Evolutionary conservation across 1,284 basidiomycete genomes (phyloP), one percentile per base, ranked within the genome.

Genomic region (Tilletia caries): DNA sequence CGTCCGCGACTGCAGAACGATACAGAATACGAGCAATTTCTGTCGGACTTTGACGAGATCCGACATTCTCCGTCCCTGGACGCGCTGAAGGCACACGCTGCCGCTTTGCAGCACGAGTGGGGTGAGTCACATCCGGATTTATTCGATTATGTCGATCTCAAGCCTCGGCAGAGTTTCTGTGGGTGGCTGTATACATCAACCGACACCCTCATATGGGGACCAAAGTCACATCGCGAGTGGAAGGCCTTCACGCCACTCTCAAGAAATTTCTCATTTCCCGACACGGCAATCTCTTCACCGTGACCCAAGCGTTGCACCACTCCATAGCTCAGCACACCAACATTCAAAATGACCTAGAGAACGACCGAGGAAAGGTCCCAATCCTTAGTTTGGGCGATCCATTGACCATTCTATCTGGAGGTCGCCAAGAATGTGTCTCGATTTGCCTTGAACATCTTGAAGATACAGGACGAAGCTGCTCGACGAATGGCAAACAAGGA

Each of bases 41-140:
- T 58, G 12, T 58, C 54, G 3, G 54, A 58, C 20, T 58, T 58
- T 20, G 54, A 58, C 29, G 54, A 58, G 12, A 25, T 58, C n/a
- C 54, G 54, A 3, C 27, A 27, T 15, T 25, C 54, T 15, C 25
- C 4, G 5, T 13, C 54, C 23, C 10, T 33, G 15, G 29, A 13
- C 18, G 54, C 10, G 27, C 12, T 58, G 3, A 32, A 25, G 5
- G 6, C 3, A 6, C 20, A 5, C 6, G 3, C 4, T 15, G 54
- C 10, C 8, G 5, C 10, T 3, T 18, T 58, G 23, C 3, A 29
- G 2, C 5, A 13, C 10, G 20, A 32, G 3, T 58, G 54, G 54
- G 29, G 23, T 5, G 12, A 25, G 6, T 15, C 27, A 5, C 54
- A 58, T 58, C 25, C 54, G 54, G 54, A 15, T 29, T 32, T 58